These are phyloP conservation scores for Candida montana DNA, from an alignment of 805 yeast genomes.

Conservation along the genomic window DNA sequence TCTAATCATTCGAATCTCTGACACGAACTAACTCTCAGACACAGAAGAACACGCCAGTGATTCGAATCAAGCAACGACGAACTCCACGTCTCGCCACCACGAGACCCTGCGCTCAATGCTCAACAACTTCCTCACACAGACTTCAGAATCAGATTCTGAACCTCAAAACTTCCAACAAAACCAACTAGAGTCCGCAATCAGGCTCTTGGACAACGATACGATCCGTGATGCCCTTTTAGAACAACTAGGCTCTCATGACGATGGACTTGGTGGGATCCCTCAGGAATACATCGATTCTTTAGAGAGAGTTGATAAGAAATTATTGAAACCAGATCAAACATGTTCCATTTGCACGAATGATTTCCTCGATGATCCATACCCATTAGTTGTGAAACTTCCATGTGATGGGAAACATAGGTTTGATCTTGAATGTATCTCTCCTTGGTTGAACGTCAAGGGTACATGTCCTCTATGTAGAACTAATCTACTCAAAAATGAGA, in stretches of 20 bases:
- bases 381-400: constrained; percentile 70
- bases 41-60: constrained; percentile 5
- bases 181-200: constrained; percentile 17
- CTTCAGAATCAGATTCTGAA: constrained; percentile 7
- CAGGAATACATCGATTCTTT: constrained; percentile 70
- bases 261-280: constrained; percentile 46
- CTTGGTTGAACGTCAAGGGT: constrained; percentile 72
- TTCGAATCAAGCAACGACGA: background rate
- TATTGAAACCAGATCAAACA: constrained; percentile 43
- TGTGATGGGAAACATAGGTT: constrained; percentile 65
- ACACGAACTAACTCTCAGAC: background rate
- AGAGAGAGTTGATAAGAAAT: constrained; percentile 56
- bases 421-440: constrained; percentile 86
- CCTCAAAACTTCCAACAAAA: constrained; percentile 4
- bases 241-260: constrained; percentile 15
- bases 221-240: constrained; percentile 23
- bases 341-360: constrained; percentile 84
- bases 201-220: constrained; percentile 15
- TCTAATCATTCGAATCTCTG: constrained; percentile 8
- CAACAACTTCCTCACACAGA: constrained; percentile 9
- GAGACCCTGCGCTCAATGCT: constrained; percentile 17
- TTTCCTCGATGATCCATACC: constrained; percentile 67
- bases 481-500: constrained; percentile 52
- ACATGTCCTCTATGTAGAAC: constrained; percentile 87
- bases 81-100: constrained; percentile 7